Evolutionary conservation across 2,329 filamentous ascomycete species (phyloP), one percentile per base, ranked within the genome.

Genomic region (Thelonectria rubi): DNA sequence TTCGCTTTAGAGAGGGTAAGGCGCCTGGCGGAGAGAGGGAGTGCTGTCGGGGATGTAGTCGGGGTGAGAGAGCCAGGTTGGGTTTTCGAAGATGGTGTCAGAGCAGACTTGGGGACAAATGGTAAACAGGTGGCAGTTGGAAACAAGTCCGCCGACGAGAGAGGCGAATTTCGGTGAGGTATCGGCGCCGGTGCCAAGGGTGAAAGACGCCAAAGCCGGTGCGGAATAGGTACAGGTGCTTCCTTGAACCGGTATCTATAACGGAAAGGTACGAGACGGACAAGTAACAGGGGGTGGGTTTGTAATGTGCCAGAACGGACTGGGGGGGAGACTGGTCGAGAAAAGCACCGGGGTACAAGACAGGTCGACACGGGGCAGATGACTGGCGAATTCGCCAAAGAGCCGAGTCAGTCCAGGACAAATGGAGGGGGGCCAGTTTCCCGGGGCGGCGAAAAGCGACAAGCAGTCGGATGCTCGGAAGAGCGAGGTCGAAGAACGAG

Each of bases 141-240:
- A 46, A 53, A 56, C 59, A 63, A 69, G 56, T 65, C 61, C 61
- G 60, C 62, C 24, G 55, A 62, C 49, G 59, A 43, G 51, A 55
- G 66, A 72, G 69, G 69, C 69, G 55, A 72, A 65, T 65, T 49
- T 65, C 66, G 63, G 65, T 60, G 62, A 60, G 60, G 63, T 61
- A 53, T 60, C 69, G 65, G 67, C 42, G 62, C 67, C 67, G 69
- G 66, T 56, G 63, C 64, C 58, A 53, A 58, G 58, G 60, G 57
- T 60, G 66, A 60, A 58, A 54, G 62, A 52, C 55, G 58, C 60
- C 54, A 54, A 48, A 46, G 30, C 51, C 58, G 58, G 58, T 40
- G 43, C 42, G 47, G 30, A 34, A 43, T 10, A 24, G 37, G 58
- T 52, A 52, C 52, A 55, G 47, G n/a, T 24, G 39, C 39, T 51